These are phyloP conservation scores for Skeletonema grethae DNA, from an alignment of 108 stramenopile species.

Conservation along the genomic window DNA sequence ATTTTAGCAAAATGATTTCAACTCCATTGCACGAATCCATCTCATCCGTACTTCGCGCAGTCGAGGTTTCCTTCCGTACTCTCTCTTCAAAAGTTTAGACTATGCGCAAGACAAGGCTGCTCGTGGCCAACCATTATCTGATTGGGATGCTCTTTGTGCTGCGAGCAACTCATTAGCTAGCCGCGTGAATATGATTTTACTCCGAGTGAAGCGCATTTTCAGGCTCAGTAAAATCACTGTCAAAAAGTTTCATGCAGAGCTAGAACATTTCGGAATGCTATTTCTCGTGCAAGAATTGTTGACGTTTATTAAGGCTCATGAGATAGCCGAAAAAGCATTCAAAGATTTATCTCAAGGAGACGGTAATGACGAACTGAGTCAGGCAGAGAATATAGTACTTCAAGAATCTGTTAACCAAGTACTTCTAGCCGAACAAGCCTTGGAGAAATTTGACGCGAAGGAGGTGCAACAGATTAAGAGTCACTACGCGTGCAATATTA, in stretches of 20 bases:
- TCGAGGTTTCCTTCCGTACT: constrained; percentile 31
- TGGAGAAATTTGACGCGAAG: constrained; percentile 33
- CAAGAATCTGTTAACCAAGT: constrained; percentile 55
- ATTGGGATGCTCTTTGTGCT: constrained; percentile 42
- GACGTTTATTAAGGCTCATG: constrained; percentile 40
- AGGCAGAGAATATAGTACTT: constrained; percentile 59
- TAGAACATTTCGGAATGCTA: background rate
- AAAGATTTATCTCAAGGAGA: constrained; percentile 40
- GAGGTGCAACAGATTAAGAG: constrained; percentile 51
- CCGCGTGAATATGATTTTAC: constrained; percentile 9
- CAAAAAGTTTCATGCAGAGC: background rate
- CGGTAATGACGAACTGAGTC: constrained; percentile 34
- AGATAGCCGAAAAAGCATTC: constrained; percentile 46
- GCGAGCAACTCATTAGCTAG: constrained; percentile 1
- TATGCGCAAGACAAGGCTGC: constrained; percentile 34
- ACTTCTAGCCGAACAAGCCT: constrained; percentile 35
- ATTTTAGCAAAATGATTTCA: no score
- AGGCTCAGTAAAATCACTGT: background rate
- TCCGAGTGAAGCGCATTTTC: background rate
- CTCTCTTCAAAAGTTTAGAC: constrained; percentile 33
- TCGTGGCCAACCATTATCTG: constrained; percentile 26
- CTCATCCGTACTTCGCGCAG: background rate
- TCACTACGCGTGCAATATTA: constrained; percentile 71
- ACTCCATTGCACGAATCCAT: no score
- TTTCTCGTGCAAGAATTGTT: constrained; percentile 16